These are phyloP conservation scores for Clarkia xantiana DNA, from an alignment of 345 rosid genomes.

Conservation along the genomic window DNA sequence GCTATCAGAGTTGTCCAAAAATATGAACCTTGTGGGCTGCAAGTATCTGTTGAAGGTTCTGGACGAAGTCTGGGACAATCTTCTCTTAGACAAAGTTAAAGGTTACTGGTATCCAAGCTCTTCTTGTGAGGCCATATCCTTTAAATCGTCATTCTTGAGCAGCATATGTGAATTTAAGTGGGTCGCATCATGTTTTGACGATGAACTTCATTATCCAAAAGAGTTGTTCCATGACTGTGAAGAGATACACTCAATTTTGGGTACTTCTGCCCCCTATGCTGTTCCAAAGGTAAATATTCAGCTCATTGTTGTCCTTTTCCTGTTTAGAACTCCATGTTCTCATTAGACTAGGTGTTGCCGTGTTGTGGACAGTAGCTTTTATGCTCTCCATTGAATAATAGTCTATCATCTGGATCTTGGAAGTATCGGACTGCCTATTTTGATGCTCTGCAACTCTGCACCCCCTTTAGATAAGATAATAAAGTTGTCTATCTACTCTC, in stretches of 20 bases:
- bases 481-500: background rate
- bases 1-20: slow-evolving; percentile 29
- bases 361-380: too few relatives aligned
- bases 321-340: background rate
- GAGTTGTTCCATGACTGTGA: slow-evolving; percentile 75
- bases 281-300: slow-evolving; percentile 67
- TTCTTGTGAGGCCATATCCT: slow-evolving; percentile 22
- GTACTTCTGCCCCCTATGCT: slow-evolving; percentile 69
- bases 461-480: background rate
- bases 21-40: slow-evolving; percentile 37
- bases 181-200: slow-evolving; percentile 69
- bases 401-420: too few relatives aligned
- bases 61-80: slow-evolving; percentile 65
- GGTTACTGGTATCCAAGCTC: slow-evolving; percentile 23
- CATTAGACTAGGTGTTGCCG: too few relatives aligned
- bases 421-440: too few relatives aligned
- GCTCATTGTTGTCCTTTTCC: background rate
- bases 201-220: slow-evolving; percentile 51
- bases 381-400: too few relatives aligned
- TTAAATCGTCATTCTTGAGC: slow-evolving; percentile 59
- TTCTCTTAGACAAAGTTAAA: slow-evolving; percentile 41
- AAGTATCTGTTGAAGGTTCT: slow-evolving; percentile 61
- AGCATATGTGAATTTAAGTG: slow-evolving; percentile 46
- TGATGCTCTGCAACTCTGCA: too few relatives aligned
- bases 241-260: slow-evolving; percentile 60